Evolutionary conservation across 1,284 basidiomycete genomes (phyloP).

Genomic region (Heterobasidion irregulare): DNA sequence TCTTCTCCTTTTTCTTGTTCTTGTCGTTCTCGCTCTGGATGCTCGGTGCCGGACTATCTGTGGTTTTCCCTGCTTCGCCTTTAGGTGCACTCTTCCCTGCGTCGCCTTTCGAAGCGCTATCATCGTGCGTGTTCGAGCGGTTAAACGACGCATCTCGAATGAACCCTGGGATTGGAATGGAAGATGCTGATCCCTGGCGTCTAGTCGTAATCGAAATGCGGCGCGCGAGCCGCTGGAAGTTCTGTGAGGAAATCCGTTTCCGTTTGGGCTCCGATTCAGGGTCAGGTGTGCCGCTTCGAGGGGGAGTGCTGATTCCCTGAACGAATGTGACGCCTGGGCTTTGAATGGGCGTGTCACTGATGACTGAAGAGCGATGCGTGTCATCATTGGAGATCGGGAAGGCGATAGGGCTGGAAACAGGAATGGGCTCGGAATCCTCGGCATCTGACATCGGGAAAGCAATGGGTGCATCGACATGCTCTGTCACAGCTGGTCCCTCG

Average conservation of each 20-base stretch:
- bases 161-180: slow-evolving; percentile 32
- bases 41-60: slow-evolving; percentile 35
- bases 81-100: slow-evolving; percentile 9
- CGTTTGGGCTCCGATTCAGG: slow-evolving; percentile 65
- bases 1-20: slow-evolving; percentile 34
- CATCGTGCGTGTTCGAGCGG: slow-evolving; percentile 14
- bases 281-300: slow-evolving; percentile 52
- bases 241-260: slow-evolving; percentile 72
- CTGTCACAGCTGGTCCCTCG: slow-evolving; percentile 26
- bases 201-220: slow-evolving; percentile 60
- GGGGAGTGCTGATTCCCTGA: slow-evolving; percentile 21
- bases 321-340: slow-evolving; percentile 31
- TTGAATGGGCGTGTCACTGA: slow-evolving; percentile 14
- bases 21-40: slow-evolving; percentile 35
- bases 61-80: slow-evolving; percentile 19
- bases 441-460: slow-evolving; percentile 18
- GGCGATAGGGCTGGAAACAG: slow-evolving; percentile 22
- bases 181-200: slow-evolving; percentile 42
- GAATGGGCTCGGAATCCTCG: slow-evolving; percentile 14
- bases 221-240: slow-evolving; percentile 71
- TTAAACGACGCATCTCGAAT: slow-evolving; percentile 26
- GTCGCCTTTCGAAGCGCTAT: slow-evolving; percentile 15
- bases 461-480: slow-evolving; percentile 14
- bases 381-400: slow-evolving; percentile 29
- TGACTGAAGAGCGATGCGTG: slow-evolving; percentile 19